Base-by-base conservation (phyloP, 2,329 filamentous ascomycete species). In the Neopestalotiopsis clavispora region DNA sequence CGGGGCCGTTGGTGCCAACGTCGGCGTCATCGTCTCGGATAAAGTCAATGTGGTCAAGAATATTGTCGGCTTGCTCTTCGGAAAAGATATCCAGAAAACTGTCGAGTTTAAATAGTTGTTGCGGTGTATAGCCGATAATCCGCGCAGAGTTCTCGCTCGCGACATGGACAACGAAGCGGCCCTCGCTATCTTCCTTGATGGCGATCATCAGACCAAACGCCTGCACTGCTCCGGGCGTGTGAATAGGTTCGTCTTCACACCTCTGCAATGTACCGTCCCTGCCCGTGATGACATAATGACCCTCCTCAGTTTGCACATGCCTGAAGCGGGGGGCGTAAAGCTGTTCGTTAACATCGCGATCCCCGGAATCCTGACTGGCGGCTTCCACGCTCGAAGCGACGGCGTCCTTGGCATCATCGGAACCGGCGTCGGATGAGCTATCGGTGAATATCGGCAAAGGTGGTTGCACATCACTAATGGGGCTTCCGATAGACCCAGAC, bases 201-300 rank as follows among this genome's bases (percentile, higher is more conserved):
- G 91, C 94, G 40, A 97, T 75, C 30, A 97, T 82, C 4, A 93
- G 84, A 1, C 94, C 94, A 73, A 97, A 97, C 1, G 88, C 86
- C 77, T 97, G 94, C 0, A 95, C 82, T 1, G 93, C 92, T 42
- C 94, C 94, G 0, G 94, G 94, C 1, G 94, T 91, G 72, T 95
- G 94, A 32, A 97, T 97, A 0, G 94, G 94, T 75, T 97, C 94
- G 75, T 97, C 94, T 78, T 97, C 94, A 76, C 94, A 97, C 66
- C 90, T 87, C 76, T 97, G 92, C 59, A 96, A 81, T 0, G 86
- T 88, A 1, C 90, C 91, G 66, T 94, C 90, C 67, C 92, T 87
- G 5, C 94, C 94, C 0, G 93, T 96, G 67, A 97, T 93, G 38
- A 97, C 88, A 32, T 92, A 90, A 80, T 97, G 94, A 0, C 94